A percentile compares a stretch with the other conserved stretches of the same genome.
These are phyloP conservation scores for Alternaria conjuncta DNA, from an alignment of 2,329 filamentous ascomycete species.

Conservation along the genomic window DNA sequence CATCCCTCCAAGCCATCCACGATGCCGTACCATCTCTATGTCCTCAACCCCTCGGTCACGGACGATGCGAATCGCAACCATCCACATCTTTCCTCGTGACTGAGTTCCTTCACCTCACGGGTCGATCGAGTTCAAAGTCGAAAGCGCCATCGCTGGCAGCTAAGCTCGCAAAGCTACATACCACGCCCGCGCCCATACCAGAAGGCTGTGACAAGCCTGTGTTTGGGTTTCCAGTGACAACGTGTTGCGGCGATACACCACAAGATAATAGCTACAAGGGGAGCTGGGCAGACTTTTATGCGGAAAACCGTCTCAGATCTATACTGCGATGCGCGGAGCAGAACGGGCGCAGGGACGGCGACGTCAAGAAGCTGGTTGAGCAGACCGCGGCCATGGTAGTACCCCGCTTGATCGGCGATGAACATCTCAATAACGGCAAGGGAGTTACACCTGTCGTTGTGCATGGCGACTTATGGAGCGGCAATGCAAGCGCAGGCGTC, in stretches of 20 bases:
- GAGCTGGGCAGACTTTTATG: constrained; percentile 87
- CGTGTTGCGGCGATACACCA: constrained; percentile 83
- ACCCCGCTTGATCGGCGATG: constrained; percentile 74
- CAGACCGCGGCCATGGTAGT: constrained; percentile 69
- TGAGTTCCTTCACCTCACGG: constrained; percentile 72
- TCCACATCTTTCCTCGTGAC: constrained; percentile 68
- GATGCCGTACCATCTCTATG: constrained; percentile 74
- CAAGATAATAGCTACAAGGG: constrained; percentile 78
- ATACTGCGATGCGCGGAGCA: constrained; percentile 66
- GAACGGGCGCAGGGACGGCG: constrained; percentile 69
- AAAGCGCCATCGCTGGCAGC: constrained; percentile 65
- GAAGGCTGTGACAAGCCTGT: constrained; percentile 63
- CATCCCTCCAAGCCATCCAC: constrained; percentile 83
- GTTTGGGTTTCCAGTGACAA: constrained; percentile 85
- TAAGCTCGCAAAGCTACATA: constrained; percentile 81
- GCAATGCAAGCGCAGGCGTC: constrained; percentile 74
- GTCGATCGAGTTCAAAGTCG: constrained; percentile 33
- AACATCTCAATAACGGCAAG: constrained; percentile 65
- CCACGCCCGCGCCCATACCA: constrained; percentile 72
- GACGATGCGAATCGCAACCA: constrained; percentile 57
- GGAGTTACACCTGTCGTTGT: constrained; percentile 78
- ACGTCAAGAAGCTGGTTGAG: constrained; percentile 70
- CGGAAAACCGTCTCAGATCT: constrained; percentile 72
- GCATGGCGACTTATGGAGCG: constrained; percentile 94
- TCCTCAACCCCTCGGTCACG: constrained; percentile 76